A percentile compares a stretch with the other conserved stretches of the same genome.
Conservation (phyloP, 495 filamentous ascomycete genomes). For the Hyaloscypha hepaticicola region DNA sequence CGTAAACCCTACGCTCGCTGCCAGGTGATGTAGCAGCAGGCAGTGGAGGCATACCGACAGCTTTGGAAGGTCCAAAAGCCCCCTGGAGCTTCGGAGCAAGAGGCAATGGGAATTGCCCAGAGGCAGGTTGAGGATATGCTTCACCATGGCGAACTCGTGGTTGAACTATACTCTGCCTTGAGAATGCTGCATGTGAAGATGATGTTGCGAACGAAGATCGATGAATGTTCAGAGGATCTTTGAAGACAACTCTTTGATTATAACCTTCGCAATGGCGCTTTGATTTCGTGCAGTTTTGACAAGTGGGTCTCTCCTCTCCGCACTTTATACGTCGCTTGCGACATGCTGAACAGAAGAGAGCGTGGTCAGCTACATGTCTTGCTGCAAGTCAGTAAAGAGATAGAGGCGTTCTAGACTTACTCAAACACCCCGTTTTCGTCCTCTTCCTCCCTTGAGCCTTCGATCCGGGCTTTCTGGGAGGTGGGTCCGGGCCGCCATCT, state of each 20-base stretch:
- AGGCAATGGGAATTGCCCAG: conserved; percentile 2
- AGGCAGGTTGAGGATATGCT: not conserved
- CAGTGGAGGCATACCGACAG: not conserved
- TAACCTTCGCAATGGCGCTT: conserved; percentile 94
- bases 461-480: conserved; percentile 25
- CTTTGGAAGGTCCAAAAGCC: conserved; percentile 2
- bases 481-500: conserved; percentile 9
- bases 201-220: not conserved
- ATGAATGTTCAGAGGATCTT: conserved; percentile 56
- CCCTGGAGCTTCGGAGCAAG: conserved; percentile 16
- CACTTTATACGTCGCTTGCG: conserved; percentile 95
- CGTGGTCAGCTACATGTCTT: conserved; percentile 6
- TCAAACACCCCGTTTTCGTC: conserved; percentile 96
- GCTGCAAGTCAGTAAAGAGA: not conserved
- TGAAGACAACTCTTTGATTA: conserved; percentile 89
- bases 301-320: conserved; percentile 86
- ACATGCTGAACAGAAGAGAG: conserved; percentile 60
- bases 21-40: conserved; percentile 2
- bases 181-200: not conserved
- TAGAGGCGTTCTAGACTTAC: conserved; percentile 51
- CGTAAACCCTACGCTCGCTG: conserved; percentile 5
- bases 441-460: conserved; percentile 57
- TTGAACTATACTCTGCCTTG: not conserved
- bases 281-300: conserved; percentile 91
- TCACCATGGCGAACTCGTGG: not conserved